Evolutionary conservation across 2,329 filamentous ascomycete genomes (phyloP).

Genomic region (Proliferodiscus dingleyae): DNA sequence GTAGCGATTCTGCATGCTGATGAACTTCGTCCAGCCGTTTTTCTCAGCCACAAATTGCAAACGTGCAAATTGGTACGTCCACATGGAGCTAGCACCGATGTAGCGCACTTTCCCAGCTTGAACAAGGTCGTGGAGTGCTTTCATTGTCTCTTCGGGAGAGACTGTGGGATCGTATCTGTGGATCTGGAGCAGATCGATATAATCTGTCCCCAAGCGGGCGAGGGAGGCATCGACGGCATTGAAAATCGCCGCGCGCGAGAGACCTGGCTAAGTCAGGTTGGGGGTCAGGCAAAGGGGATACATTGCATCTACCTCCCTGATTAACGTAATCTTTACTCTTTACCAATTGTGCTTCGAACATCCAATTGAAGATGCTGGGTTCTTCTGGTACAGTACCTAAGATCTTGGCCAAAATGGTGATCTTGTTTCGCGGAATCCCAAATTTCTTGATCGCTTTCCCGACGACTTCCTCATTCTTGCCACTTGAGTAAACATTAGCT

Average conservation of each 20-base stretch:
- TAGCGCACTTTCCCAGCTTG: conserved; percentile 51
- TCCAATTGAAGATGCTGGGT: conserved; percentile 15
- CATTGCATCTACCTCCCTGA: conserved; percentile 14
- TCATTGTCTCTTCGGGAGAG: conserved; percentile 54
- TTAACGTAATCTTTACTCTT: conserved; percentile 46
- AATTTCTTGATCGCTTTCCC: conserved; percentile 55
- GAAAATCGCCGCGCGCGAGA: conserved; percentile 60
- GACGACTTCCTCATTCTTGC: conserved; percentile 46
- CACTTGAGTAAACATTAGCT: conserved; percentile 52
- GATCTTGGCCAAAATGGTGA: conserved; percentile 54
- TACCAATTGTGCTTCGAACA: conserved; percentile 35
- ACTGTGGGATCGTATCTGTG: conserved; percentile 49
- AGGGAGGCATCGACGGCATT: conserved; percentile 59
- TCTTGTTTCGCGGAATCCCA: conserved; percentile 48
- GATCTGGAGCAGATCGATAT: conserved; percentile 58
- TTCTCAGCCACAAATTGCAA: conserved; percentile 46
- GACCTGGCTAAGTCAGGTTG: conserved; percentile 35
- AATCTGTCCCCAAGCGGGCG: conserved; percentile 46
- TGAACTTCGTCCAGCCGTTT: conserved; percentile 50
- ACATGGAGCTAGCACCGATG: conserved; percentile 44
- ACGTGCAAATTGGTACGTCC: conserved; percentile 41
- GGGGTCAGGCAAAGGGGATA: not conserved
- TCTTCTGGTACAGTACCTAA: conserved; percentile 44
- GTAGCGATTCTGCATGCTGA: conserved; percentile 52
- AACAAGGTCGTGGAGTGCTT: conserved; percentile 52